Evolutionary conservation across 352 stramenopile species (phyloP).

Genomic region (Globisporangium apiculatum): DNA sequence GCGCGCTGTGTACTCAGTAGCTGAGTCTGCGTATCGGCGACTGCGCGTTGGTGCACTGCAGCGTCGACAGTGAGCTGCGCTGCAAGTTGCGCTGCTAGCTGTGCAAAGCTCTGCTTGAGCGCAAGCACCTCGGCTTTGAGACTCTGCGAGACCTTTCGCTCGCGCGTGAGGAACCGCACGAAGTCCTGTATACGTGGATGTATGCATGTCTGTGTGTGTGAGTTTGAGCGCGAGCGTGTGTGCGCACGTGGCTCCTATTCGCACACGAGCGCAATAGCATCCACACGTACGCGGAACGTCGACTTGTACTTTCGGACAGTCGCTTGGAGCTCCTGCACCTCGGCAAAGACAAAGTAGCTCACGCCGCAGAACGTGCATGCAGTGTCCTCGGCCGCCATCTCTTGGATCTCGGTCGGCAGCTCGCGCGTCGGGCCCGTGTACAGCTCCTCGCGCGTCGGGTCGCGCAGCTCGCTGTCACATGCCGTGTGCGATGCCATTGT

Average conservation of each 20-base stretch:
- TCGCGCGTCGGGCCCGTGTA: slow-evolving; percentile 60
- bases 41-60: slow-evolving; percentile 5
- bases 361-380: slow-evolving; percentile 82
- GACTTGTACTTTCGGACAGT: slow-evolving; percentile 68
- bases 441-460: slow-evolving; percentile 13
- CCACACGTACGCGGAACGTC: slow-evolving; percentile 41
- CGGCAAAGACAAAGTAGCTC: slow-evolving; percentile 82
- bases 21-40: slow-evolving; percentile 10
- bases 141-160: slow-evolving; percentile 32
- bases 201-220: neutral
- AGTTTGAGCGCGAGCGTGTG: neutral
- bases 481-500: slow-evolving; percentile 8
- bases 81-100: slow-evolving; percentile 14
- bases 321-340: slow-evolving; percentile 69
- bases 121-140: slow-evolving; percentile 29
- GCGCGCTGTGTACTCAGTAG: slow-evolving; percentile 2
- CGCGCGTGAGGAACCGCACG: slow-evolving; percentile 56
- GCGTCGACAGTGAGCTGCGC: slow-evolving; percentile 22
- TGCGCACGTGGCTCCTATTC: too few species aligned
- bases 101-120: slow-evolving; percentile 32
- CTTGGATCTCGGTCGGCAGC: slow-evolving; percentile 59
- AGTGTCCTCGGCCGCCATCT: slow-evolving; percentile 60
- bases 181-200: slow-evolving; percentile 27
- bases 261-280: too few species aligned
- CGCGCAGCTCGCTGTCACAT: slow-evolving; percentile 4